A percentile compares a stretch with the other conserved stretches of the same genome.
Evolutionary conservation across 257 asterid species (phyloP).

Genomic region (Vinca minor): DNA sequence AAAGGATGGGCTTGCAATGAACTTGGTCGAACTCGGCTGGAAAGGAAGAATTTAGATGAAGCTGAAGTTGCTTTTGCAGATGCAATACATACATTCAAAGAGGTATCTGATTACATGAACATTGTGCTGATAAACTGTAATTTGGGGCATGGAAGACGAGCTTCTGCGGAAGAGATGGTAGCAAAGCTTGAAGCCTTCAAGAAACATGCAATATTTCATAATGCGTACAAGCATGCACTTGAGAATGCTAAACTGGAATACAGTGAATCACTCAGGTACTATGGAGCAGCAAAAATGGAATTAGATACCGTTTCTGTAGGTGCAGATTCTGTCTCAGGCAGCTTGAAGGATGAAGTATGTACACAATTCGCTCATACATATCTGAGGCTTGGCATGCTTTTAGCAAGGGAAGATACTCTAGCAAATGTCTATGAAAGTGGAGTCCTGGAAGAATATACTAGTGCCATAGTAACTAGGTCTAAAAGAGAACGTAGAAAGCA

Average conservation of each 20-base stretch:
- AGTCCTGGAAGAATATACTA: conserved; percentile 46
- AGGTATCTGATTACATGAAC: conserved; percentile 70
- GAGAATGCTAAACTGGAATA: conserved; percentile 67
- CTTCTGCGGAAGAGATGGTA: conserved; percentile 81
- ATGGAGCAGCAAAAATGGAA: conserved; percentile 77
- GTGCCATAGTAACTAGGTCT: conserved; percentile 26
- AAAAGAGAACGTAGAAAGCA: conserved; percentile 49
- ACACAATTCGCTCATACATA: conserved; percentile 87
- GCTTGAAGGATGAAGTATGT: conserved; percentile 65
- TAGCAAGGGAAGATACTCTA: conserved; percentile 66
- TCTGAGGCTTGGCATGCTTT: conserved; percentile 84
- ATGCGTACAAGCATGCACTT: conserved; percentile 56
- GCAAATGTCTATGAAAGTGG: conserved; percentile 66
- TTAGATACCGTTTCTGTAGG: conserved; percentile 37
- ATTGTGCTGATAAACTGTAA: conserved; percentile 74
- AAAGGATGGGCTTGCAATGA: conserved; percentile 96
- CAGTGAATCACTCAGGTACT: conserved; percentile 71
- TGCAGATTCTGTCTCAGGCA: conserved; percentile 26
- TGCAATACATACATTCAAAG: conserved; percentile 70
- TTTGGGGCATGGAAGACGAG: conserved; percentile 85
- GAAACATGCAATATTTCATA: conserved; percentile 50
- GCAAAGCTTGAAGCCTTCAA: conserved; percentile 51
- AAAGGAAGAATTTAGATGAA: conserved; percentile 54
- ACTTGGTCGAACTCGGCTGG: conserved; percentile 67
- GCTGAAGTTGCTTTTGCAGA: conserved; percentile 80